These are phyloP conservation scores for Xylaria telfairii DNA, from an alignment of 495 filamentous ascomycete species.

Conservation along the genomic window DNA sequence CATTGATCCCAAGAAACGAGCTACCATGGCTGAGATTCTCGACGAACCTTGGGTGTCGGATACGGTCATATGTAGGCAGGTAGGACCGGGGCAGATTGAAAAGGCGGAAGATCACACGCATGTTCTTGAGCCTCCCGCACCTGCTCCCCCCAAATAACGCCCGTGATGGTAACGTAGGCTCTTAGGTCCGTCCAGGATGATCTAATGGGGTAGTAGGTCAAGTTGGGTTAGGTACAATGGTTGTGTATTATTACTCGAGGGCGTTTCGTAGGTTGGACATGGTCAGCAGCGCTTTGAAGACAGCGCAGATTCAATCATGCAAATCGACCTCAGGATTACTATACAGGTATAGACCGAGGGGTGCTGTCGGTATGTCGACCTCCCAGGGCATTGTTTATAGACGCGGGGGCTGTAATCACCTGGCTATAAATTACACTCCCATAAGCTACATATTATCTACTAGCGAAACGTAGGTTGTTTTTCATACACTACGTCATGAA, in stretches of 20 bases:
- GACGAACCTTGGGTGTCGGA: conserved; percentile 87
- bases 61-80: conserved; percentile 64
- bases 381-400: conserved; percentile 5
- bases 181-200: not conserved
- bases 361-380: not conserved
- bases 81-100: conserved; percentile 49
- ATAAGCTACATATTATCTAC: not conserved
- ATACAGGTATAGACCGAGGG: conserved; percentile 22
- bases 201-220: not conserved
- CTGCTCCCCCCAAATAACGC: conserved; percentile 35
- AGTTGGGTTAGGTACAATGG: conserved; percentile 12
- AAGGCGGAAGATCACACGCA: conserved; percentile 58
- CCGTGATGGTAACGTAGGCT: not conserved
- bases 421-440: not conserved
- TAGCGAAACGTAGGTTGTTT: not conserved
- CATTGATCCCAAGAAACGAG: conserved; percentile 81
- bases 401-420: not conserved
- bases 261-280: conserved; percentile 11
- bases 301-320: conserved; percentile 12
- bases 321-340: conserved; percentile 14
- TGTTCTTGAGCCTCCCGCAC: conserved; percentile 57
- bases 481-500: not conserved
- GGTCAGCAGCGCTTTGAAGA: not conserved
- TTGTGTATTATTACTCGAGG: conserved; percentile 24
- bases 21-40: conserved; percentile 82